Percentiles rank a stretch among this genome's conserved stretches.
Evolutionary conservation across 2,329 filamentous ascomycete genomes (phyloP).

Genomic region (Clarireedia monteithiana): DNA sequence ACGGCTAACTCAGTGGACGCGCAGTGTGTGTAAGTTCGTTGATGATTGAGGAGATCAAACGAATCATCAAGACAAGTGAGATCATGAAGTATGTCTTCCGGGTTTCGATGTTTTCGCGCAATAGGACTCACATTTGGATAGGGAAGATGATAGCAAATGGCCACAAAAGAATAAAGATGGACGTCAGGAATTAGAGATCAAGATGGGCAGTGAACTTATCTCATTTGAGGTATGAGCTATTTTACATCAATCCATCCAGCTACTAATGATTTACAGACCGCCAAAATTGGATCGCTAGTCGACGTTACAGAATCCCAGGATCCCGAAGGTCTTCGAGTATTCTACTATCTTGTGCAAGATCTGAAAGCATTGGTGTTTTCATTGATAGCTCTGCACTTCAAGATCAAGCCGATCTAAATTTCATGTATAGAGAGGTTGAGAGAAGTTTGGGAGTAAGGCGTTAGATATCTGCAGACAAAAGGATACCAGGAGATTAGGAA

Average conservation of each 20-base stretch:
- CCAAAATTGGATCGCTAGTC: slow-evolving; percentile 94
- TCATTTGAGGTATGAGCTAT: slow-evolving; percentile 71
- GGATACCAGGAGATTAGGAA: slow-evolving; percentile 24
- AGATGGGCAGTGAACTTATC: slow-evolving; percentile 90
- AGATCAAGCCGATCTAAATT: slow-evolving; percentile 71
- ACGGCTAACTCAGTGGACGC: slow-evolving; percentile 8
- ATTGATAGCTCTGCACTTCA: slow-evolving; percentile 93
- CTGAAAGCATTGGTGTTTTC: slow-evolving; percentile 96
- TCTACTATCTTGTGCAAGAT: slow-evolving; percentile 98
- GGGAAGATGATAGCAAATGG: slow-evolving; percentile 98
- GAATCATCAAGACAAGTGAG: slow-evolving; percentile 93
- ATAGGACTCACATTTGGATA: slow-evolving; percentile 33
- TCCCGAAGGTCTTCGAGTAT: slow-evolving; percentile 90
- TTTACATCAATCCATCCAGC: not conserved
- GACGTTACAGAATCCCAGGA: slow-evolving; percentile 95
- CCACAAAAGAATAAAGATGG: slow-evolving; percentile 99
- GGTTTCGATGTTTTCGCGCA: not conserved
- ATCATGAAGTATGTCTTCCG: slow-evolving; percentile 74
- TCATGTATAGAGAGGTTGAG: not conserved
- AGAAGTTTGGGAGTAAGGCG: slow-evolving; percentile 24
- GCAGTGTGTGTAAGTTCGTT: slow-evolving; percentile 92
- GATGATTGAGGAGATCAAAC: slow-evolving; percentile 89
- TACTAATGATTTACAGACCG: slow-evolving; percentile 53
- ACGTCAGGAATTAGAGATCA: slow-evolving; percentile 90
- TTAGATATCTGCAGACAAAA: slow-evolving; percentile 14